A percentile compares a stretch with the other conserved stretches of the same genome.
Evolutionary conservation across 2,329 filamentous ascomycete genomes (phyloP).

Genomic region (Chaetomiaceae sp.): DNA sequence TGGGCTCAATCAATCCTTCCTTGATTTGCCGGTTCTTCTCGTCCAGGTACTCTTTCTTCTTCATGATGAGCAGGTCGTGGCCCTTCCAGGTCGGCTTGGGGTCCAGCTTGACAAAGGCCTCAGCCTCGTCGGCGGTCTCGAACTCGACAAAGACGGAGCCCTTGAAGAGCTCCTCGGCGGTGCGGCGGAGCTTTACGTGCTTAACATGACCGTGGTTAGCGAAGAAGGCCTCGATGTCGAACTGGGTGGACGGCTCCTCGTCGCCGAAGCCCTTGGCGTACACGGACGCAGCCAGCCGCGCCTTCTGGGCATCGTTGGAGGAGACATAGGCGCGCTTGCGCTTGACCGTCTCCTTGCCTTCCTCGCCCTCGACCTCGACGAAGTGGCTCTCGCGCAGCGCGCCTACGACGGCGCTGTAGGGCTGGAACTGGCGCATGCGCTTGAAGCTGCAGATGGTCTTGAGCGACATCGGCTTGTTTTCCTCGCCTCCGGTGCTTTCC

Average conservation of each 20-base stretch:
- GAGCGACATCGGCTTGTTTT: conserved; percentile 78
- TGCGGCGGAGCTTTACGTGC: conserved; percentile 80
- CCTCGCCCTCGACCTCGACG: conserved; percentile 69
- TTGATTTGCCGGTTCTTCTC: conserved; percentile 70
- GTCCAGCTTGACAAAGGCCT: conserved; percentile 75
- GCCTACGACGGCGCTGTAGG: conserved; percentile 74
- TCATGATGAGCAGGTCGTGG: conserved; percentile 73
- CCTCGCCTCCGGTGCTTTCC: conserved; percentile 67
- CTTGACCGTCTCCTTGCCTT: conserved; percentile 66
- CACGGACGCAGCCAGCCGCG: conserved; percentile 64
- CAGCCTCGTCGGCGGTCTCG: conserved; percentile 67
- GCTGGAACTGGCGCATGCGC: conserved; percentile 93
- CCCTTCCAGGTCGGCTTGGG: conserved; percentile 82
- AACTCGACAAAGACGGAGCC: conserved; percentile 97
- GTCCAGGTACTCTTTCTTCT: conserved; percentile 83
- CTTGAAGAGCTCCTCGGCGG: conserved; percentile 74
- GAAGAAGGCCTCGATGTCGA: conserved; percentile 93
- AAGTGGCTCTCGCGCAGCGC: conserved; percentile 74
- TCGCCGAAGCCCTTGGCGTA: conserved; percentile 94
- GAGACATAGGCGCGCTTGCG: conserved; percentile 70
- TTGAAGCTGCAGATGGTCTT: conserved; percentile 80
- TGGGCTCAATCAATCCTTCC: conserved; percentile 63
- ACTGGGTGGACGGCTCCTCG: conserved; percentile 78
- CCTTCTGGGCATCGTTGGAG: conserved; percentile 55
- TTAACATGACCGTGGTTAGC: conserved; percentile 72